A percentile compares a stretch with the other conserved stretches of the same genome.
Conservation (phyloP, 345 rosid genomes). For the Arabis hirsuta region DNA sequence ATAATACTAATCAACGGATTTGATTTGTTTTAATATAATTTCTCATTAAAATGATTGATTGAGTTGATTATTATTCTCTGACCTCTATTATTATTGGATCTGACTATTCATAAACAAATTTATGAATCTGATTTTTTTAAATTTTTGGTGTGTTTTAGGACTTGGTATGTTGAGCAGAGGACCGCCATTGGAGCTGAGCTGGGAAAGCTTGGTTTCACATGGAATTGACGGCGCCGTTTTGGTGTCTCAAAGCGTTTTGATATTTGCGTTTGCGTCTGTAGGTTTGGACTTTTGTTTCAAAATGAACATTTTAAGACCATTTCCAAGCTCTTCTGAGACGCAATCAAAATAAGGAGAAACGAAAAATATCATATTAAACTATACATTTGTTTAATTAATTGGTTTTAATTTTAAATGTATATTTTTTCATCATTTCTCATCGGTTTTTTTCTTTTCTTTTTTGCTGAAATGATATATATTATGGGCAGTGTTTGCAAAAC, state of each 20-base stretch:
- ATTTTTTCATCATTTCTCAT: not conserved
- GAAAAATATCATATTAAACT: not conserved
- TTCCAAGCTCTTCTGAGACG: conserved; percentile 40
- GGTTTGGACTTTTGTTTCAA: conserved; percentile 42
- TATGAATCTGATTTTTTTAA: not conserved
- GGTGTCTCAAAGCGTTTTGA: conserved; percentile 45
- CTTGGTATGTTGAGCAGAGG: conserved; percentile 66
- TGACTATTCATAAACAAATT: not conserved
- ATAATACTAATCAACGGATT: conserved; percentile 29
- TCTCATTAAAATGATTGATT: conserved; percentile 21
- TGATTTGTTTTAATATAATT: conserved; percentile 1
- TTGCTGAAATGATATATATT: too few species aligned
- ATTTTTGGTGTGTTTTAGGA: conserved; percentile 49
- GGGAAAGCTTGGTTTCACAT: conserved; percentile 44
- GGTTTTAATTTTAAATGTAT: not conserved
- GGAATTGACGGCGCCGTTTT: conserved; percentile 43
- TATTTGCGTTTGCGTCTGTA: conserved; percentile 45
- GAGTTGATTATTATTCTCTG: conserved; percentile 32
- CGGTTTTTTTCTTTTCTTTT: too few species aligned
- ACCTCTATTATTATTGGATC: conserved; percentile 38
- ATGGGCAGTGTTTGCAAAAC: too few species aligned
- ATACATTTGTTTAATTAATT: not conserved
- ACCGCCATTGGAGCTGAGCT: conserved; percentile 62
- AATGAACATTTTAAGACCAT: conserved; percentile 38
- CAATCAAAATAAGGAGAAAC: not conserved